Conservation (phyloP, 179 eudicot species). For the Silene vulgaris region DNA sequence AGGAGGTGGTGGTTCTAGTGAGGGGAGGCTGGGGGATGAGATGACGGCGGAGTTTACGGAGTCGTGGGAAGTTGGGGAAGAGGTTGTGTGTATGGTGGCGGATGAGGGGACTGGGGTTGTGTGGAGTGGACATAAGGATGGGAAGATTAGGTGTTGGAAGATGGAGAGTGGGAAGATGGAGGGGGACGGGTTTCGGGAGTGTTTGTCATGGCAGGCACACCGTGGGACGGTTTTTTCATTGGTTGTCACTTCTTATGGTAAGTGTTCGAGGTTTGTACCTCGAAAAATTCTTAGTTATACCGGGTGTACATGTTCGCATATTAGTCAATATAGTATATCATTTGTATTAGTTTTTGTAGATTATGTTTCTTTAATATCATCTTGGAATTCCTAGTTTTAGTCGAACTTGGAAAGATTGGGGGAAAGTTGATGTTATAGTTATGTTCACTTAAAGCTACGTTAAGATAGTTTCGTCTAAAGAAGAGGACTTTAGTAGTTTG, state of each 20-base stretch:
- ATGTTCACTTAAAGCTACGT: too few species aligned
- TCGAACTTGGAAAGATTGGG: background rate
- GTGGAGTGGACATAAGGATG: conserved; percentile 89
- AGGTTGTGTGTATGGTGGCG: conserved; percentile 51
- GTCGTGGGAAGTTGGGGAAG: conserved; percentile 34
- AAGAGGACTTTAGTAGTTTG: background rate
- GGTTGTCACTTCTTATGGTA: conserved; percentile 65
- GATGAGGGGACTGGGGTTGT: conserved; percentile 57
- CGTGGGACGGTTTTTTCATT: conserved; percentile 63
- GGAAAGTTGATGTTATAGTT: background rate
- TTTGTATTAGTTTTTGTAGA: background rate
- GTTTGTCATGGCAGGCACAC: conserved; percentile 84
- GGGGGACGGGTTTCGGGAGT: conserved; percentile 45
- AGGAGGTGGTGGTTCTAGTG: background rate
- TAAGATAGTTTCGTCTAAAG: background rate
- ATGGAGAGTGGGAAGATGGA: conserved; percentile 34
- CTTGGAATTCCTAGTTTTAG: background rate
- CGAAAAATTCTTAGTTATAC: background rate
- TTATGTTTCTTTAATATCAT: background rate
- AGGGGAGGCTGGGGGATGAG: conserved; percentile 43
- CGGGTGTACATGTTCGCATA: background rate
- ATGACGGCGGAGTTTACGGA: conserved; percentile 50
- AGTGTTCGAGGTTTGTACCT: background rate
- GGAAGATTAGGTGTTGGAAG: conserved; percentile 76
- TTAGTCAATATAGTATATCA: background rate